Base-by-base conservation (phyloP, 495 filamentous ascomycete species). In the Neurospora sublineolata region DNA sequence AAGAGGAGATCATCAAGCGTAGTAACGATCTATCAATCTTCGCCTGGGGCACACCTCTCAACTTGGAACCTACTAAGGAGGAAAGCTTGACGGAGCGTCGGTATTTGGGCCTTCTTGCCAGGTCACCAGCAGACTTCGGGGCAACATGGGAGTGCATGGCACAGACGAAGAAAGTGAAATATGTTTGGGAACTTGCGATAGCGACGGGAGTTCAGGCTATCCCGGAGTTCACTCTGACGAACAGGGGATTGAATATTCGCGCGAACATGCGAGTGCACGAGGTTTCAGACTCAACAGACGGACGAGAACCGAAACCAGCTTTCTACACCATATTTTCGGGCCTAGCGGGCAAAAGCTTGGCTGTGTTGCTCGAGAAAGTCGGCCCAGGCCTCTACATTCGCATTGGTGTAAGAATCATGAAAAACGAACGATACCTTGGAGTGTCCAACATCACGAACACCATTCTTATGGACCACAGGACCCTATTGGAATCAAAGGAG, bases 1-100 rank as follows among this genome's bases (percentile, higher is more conserved):
- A 72, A 37, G 41, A 70, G 20, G 41, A 72, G 27, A 72, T 72
- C 46, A 58, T 58, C 2, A 58, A 58, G 4, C 46, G 23, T 2
- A 58, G 23, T 1, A 58, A 7, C 23, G 46, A 58, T 30, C 2
- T 16, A 0, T 58, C 46, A 27, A 58, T 58, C 5, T 30, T 58
- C 3, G 23, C 4, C 3, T 58, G 23, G 46, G 46, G 46, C 0
- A 8, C 0, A 14, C 46, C 23, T 16, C 4, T 58, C 2, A 16
- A 30, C 2, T 14, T 30, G 8, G 1, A 58, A 11, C 0, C 23
- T 1, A 1, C 4, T 4, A 27, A 12, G 23, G 3, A 30, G 23
- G 0, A 30, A 16, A 1, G 23, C 11, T 30, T 30, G 23, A 11
- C 11, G 11, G 11, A 16, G 44, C 10, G 6, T n/a, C 9, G 3